Percentiles rank a stretch among this genome's conserved stretches.
phyloP scores from a whole-genome alignment of 345 rosid genomes.

The Eucalyptus sp. region DNA sequence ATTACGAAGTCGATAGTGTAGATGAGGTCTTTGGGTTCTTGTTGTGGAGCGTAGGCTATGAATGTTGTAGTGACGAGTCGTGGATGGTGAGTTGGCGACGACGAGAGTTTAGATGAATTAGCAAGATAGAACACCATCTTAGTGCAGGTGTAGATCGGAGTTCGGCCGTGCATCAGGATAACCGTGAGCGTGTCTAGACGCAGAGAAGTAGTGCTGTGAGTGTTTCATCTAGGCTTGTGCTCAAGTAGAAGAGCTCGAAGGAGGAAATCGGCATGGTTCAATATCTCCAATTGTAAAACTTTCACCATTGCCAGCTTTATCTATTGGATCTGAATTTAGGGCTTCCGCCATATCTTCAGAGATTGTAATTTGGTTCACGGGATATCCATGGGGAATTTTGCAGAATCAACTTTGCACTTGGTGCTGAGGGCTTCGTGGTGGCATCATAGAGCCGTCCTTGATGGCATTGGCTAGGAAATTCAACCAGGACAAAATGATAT shows the following conservation, averaged over 20 bases:
- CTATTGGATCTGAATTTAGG: not conserved
- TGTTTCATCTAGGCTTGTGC: not conserved
- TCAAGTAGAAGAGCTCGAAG: not conserved
- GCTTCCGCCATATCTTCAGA: not conserved
- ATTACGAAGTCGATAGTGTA: not conserved
- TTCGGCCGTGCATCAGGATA: not conserved
- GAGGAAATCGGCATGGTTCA: not conserved
- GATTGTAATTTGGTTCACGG: not conserved
- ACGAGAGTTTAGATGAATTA: not conserved
- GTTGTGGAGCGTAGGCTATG: not conserved
- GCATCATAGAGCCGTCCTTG: slow-evolving; percentile 51
- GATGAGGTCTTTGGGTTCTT: not conserved
- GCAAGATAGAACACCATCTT: not conserved
- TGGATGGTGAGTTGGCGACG: not conserved
- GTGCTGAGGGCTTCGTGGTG: slow-evolving; percentile 59
- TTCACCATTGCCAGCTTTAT: not conserved
- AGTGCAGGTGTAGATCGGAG: not conserved
- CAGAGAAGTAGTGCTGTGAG: not conserved
- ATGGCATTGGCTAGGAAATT: slow-evolving; percentile 41
- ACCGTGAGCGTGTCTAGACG: not conserved
- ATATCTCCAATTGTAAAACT: not conserved
- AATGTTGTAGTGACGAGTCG: not conserved
- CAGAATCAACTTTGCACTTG: slow-evolving; percentile 43
- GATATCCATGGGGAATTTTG: not conserved
- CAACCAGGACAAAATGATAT: slow-evolving; percentile 40